Conservation (phyloP, 177 flowering plant species). For the Vitis hybrid region DNA sequence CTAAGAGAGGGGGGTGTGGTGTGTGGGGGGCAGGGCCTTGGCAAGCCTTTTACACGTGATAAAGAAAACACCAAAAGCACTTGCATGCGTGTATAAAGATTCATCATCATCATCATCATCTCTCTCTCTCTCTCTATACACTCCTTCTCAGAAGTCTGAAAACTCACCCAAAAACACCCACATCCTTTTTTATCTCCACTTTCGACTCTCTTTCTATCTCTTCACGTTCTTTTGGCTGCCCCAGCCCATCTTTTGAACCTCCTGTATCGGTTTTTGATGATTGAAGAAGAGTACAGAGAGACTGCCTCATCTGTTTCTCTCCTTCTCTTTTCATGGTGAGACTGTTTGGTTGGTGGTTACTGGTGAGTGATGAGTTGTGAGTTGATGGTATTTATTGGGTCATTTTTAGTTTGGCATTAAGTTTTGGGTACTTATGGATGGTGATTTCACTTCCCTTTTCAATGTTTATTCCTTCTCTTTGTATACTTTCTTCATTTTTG, state of each 20-base stretch:
- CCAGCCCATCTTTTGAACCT: background rate
- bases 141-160: slow-evolving; percentile 14
- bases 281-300: background rate
- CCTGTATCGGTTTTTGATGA: slow-evolving; percentile 1
- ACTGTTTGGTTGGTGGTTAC: slow-evolving; percentile 5
- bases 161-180: slow-evolving; percentile 12
- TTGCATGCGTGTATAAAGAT: slow-evolving; percentile 80
- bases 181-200: slow-evolving; percentile 18
- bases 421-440: slow-evolving; percentile 27
- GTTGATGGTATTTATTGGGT: background rate
- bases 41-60: slow-evolving; percentile 79
- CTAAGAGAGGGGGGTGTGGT: slow-evolving; percentile 1
- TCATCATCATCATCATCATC: slow-evolving; percentile 45
- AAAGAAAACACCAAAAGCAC: slow-evolving; percentile 61
- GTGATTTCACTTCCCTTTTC: slow-evolving; percentile 43
- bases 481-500: slow-evolving; percentile 33
- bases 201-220: slow-evolving; percentile 20
- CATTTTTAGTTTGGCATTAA: slow-evolving; percentile 18
- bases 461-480: slow-evolving; percentile 51
- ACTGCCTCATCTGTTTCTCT: background rate
- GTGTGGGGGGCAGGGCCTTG: slow-evolving; percentile 15
- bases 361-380: slow-evolving; percentile 15
- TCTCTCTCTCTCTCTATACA: slow-evolving; percentile 12
- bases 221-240: slow-evolving; percentile 18
- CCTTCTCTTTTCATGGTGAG: background rate